Evolutionary conservation across 1,139 yeast species (phyloP).

Genomic region (Nadsonia starkeyi-henricii): DNA sequence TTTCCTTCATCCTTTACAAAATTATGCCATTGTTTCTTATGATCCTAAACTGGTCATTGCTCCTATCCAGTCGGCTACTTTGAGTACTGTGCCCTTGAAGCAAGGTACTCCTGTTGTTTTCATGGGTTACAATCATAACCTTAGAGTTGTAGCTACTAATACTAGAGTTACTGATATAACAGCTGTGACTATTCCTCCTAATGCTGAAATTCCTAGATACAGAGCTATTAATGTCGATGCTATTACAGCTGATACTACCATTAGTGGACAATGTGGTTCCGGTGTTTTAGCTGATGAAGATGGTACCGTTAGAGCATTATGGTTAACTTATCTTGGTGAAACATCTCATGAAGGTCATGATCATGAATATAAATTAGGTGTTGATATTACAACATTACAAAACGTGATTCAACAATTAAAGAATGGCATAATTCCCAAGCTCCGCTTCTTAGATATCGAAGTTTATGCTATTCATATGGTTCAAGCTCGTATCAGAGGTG

Average conservation of each 20-base stretch:
- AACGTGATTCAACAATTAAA: constrained; percentile 44
- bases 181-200: constrained; percentile 60
- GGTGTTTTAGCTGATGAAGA: constrained; percentile 71
- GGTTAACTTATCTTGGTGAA: constrained; percentile 77
- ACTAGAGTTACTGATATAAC: constrained; percentile 67
- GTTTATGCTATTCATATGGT: constrained; percentile 54
- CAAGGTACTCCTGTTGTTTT: constrained; percentile 68
- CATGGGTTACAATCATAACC: constrained; percentile 63
- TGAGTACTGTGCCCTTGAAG: constrained; percentile 43
- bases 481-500: constrained; percentile 75
- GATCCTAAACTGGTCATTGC: constrained; percentile 62
- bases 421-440: constrained; percentile 36
- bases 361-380: constrained; percentile 61
- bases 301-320: constrained; percentile 69
- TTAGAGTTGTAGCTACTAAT: constrained; percentile 59
- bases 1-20: constrained; percentile 78
- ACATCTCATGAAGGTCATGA: constrained; percentile 40
- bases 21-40: constrained; percentile 71
- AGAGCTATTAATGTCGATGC: constrained; percentile 78
- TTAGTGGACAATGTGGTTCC: constrained; percentile 62
- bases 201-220: constrained; percentile 55
- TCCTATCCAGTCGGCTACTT: constrained; percentile 47
- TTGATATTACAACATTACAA: constrained; percentile 52
- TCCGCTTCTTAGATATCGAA: constrained; percentile 66
- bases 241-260: constrained; percentile 56